Percentiles rank a stretch among this genome's conserved stretches.
Evolutionary conservation across 2,329 filamentous ascomycete species (phyloP).

Genomic region (Aspergillus ruber): DNA sequence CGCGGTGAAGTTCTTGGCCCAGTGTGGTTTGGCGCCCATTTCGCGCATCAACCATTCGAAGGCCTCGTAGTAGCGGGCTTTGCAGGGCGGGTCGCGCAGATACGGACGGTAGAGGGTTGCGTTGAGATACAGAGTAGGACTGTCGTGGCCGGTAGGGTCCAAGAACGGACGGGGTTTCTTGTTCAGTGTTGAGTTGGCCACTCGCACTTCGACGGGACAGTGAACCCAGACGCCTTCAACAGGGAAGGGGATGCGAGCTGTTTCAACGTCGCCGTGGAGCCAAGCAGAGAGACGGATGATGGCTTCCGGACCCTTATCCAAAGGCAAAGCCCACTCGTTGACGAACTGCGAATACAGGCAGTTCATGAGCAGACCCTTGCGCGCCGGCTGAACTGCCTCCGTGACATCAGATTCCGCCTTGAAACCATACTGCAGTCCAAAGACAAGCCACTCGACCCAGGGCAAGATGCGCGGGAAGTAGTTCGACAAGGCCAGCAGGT

Average conservation of each 20-base stretch:
- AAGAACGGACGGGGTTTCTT: constrained; percentile 56
- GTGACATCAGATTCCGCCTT: constrained; percentile 56
- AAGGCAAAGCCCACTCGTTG: constrained; percentile 93
- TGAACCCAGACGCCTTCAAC: constrained; percentile 75
- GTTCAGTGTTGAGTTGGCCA: constrained; percentile 59
- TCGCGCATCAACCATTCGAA: constrained; percentile 90
- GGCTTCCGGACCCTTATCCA: constrained; percentile 79
- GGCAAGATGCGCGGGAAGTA: constrained; percentile 74
- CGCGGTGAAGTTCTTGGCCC: constrained; percentile 82
- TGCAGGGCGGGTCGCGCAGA: constrained; percentile 67
- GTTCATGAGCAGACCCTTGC: constrained; percentile 83
- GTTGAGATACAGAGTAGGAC: constrained; percentile 79
- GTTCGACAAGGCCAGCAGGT: constrained; percentile 73
- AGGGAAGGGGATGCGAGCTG: constrained; percentile 71
- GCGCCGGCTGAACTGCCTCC: constrained; percentile 71
- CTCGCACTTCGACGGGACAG: constrained; percentile 85
- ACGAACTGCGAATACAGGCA: constrained; percentile 98
- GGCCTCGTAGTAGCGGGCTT: constrained; percentile 72
- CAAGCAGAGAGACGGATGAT: constrained; percentile 76
- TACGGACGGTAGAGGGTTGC: constrained; percentile 85
- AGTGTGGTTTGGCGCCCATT: constrained; percentile 74
- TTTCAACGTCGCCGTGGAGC: constrained; percentile 68
- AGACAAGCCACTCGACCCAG: constrained; percentile 91
- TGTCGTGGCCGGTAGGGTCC: constrained; percentile 62
- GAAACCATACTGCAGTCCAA: constrained; percentile 97